These are phyloP conservation scores for Colletotrichum sansevieriae DNA, from an alignment of 2,329 filamentous ascomycete genomes.

Conservation along the genomic window DNA sequence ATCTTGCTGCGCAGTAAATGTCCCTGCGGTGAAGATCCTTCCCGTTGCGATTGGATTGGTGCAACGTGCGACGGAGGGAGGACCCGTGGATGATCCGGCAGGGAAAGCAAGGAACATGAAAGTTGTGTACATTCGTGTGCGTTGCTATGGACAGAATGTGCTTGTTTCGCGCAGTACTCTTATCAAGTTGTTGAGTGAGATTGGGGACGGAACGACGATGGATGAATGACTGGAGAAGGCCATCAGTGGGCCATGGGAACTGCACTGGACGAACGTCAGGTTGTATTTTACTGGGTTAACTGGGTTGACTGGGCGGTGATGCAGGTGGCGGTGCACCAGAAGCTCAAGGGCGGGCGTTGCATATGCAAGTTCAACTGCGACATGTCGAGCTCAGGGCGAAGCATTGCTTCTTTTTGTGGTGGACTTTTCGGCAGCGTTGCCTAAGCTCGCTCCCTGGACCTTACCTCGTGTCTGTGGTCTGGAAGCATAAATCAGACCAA, in stretches of 20 bases:
- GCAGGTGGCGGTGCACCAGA: slow-evolving; percentile 39
- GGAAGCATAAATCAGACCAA: slow-evolving; percentile 2
- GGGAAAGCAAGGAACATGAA: slow-evolving; percentile 16
- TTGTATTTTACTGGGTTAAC: background rate
- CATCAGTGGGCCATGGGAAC: slow-evolving; percentile 11
- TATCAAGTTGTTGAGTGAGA: slow-evolving; percentile 1
- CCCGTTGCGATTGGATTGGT: slow-evolving; percentile 16
- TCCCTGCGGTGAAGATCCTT: slow-evolving; percentile 8
- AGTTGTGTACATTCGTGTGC: no score
- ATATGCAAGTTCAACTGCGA: slow-evolving; percentile 14
- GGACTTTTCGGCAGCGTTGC: background rate
- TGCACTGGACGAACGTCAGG: background rate
- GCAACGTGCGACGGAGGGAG: slow-evolving; percentile 11
- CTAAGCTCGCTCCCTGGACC: slow-evolving; percentile 17
- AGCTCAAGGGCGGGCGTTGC: slow-evolving; percentile 14
- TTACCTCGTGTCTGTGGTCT: slow-evolving; percentile 13
- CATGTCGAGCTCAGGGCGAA: slow-evolving; percentile 4
- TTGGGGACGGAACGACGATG: background rate
- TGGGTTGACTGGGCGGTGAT: slow-evolving; percentile 32
- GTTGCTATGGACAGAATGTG: background rate
- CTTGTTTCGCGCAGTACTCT: background rate
- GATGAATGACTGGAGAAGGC: slow-evolving; percentile 2
- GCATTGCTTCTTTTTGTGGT: background rate
- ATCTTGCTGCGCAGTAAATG: background rate
- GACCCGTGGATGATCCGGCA: slow-evolving; percentile 17